Evolutionary conservation across 2,329 filamentous ascomycete genomes (phyloP).

Genomic region (Coniochaeta hoffmannii): DNA sequence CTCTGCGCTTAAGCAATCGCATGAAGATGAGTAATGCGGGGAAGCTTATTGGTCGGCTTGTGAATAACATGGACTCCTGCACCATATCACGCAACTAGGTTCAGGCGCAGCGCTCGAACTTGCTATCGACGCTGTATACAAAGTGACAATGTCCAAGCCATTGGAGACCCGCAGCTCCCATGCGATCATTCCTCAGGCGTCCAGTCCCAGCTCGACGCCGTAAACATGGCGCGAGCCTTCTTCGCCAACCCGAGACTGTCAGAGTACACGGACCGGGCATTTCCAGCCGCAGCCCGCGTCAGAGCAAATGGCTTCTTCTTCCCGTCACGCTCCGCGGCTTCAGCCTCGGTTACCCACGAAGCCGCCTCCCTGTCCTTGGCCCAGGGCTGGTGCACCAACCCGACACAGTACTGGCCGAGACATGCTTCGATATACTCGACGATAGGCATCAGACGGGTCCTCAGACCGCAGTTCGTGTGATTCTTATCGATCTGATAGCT

Average conservation of each 20-base stretch:
- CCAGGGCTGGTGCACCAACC: constrained; percentile 39
- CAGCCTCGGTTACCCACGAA: constrained; percentile 29
- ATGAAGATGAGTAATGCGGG: background rate
- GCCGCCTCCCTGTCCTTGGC: constrained; percentile 28
- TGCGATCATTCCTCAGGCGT: constrained; percentile 35
- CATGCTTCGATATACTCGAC: constrained; percentile 57
- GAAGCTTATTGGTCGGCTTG: background rate
- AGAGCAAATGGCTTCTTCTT: constrained; percentile 34
- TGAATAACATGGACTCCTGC: background rate
- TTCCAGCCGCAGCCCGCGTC: constrained; percentile 40
- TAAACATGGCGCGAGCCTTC: constrained; percentile 47
- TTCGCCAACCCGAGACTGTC: constrained; percentile 41
- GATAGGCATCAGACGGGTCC: constrained; percentile 57
- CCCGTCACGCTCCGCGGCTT: constrained; percentile 11
- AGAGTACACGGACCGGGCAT: constrained; percentile 41
- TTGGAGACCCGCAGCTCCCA: too few species aligned
- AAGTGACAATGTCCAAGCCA: too few species aligned
- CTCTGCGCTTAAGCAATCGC: background rate
- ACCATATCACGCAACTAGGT: too few species aligned
- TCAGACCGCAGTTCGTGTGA: constrained; percentile 66
- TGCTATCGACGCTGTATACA: too few species aligned
- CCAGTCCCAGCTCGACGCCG: constrained; percentile 52
- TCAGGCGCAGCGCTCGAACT: too few species aligned
- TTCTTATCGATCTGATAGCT: constrained; percentile 68
- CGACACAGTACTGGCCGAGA: constrained; percentile 38